Evolutionary conservation across 1,284 basidiomycete genomes (phyloP).

Genomic region (Abortiporus biennis): DNA sequence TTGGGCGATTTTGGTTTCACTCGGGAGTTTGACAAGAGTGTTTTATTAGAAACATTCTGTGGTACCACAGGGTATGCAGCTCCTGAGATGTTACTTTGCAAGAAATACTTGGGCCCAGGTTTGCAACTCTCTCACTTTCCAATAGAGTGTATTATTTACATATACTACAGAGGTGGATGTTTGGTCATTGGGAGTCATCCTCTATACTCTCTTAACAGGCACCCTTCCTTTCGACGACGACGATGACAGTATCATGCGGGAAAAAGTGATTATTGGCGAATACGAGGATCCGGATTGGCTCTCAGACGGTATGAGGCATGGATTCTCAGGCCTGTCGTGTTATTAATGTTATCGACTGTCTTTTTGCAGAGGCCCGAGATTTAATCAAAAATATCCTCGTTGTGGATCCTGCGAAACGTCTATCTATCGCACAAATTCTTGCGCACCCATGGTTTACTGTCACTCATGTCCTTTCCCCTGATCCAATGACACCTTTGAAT

Average conservation of each 20-base stretch:
- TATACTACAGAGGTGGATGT: slow-evolving; percentile 81
- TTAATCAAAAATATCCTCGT: slow-evolving; percentile 79
- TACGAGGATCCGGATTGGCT: slow-evolving; percentile 93
- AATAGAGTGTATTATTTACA: slow-evolving; percentile 20
- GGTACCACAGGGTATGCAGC: slow-evolving; percentile 95
- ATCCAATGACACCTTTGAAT: slow-evolving; percentile 22
- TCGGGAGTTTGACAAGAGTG: slow-evolving; percentile 83
- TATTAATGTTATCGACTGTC: slow-evolving; percentile 13
- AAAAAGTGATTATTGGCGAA: slow-evolving; percentile 81
- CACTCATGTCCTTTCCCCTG: slow-evolving; percentile 27
- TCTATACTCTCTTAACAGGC: slow-evolving; percentile 92
- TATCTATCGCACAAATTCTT: slow-evolving; percentile 82
- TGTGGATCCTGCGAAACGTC: slow-evolving; percentile 71
- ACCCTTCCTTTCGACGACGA: slow-evolving; percentile 98
- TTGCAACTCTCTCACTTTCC: slow-evolving; percentile 20
- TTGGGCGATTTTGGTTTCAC: slow-evolving; percentile 97
- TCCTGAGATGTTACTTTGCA: slow-evolving; percentile 90
- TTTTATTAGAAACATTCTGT: slow-evolving; percentile 91
- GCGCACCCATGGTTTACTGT: slow-evolving; percentile 87
- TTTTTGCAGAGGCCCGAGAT: slow-evolving; percentile 67
- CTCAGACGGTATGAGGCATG: slow-evolving; percentile 56
- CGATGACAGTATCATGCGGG: slow-evolving; percentile 86
- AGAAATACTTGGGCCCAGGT: slow-evolving; percentile 89
- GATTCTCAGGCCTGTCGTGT: background rate
- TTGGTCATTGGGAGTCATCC: slow-evolving; percentile 95